phyloP scores from a whole-genome alignment of 306 rosid species.

The Quercus alba region DNA sequence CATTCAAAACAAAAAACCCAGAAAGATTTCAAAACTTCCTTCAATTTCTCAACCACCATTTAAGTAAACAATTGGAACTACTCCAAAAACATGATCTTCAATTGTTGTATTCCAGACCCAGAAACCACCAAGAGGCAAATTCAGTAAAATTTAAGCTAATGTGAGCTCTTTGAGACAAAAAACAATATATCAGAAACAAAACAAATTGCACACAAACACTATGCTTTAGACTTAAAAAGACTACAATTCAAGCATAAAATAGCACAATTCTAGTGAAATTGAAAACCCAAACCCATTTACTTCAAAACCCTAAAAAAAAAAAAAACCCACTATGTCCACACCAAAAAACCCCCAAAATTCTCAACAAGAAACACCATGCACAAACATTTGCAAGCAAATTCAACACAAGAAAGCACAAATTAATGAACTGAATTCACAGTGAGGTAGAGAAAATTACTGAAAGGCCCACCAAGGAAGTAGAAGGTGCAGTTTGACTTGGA shows the following conservation, averaged over 20 bases:
- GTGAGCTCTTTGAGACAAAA: background rate
- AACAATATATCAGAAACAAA: background rate
- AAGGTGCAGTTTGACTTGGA: background rate
- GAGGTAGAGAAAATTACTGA: background rate
- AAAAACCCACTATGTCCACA: background rate
- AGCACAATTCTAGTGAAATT: background rate
- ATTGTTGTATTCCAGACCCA: background rate
- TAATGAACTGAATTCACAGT: background rate
- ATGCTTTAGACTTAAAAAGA: background rate
- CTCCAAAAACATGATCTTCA: background rate
- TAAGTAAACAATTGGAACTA: background rate
- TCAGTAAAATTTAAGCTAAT: background rate
- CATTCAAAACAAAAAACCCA: background rate
- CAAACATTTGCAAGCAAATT: background rate
- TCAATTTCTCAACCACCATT: background rate
- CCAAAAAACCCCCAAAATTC: background rate
- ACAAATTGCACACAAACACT: background rate
- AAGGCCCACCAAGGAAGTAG: background rate
- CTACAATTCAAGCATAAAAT: background rate
- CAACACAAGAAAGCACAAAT: background rate
- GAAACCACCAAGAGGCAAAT: background rate
- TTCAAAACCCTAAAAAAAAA: constrained; percentile 6
- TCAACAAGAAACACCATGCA: background rate
- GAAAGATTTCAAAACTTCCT: background rate
- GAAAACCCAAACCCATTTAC: background rate